Evolutionary conservation across 2,329 filamentous ascomycete genomes (phyloP), one percentile per base, ranked within the genome.

Genomic region (Huntiella abstrusa): DNA sequence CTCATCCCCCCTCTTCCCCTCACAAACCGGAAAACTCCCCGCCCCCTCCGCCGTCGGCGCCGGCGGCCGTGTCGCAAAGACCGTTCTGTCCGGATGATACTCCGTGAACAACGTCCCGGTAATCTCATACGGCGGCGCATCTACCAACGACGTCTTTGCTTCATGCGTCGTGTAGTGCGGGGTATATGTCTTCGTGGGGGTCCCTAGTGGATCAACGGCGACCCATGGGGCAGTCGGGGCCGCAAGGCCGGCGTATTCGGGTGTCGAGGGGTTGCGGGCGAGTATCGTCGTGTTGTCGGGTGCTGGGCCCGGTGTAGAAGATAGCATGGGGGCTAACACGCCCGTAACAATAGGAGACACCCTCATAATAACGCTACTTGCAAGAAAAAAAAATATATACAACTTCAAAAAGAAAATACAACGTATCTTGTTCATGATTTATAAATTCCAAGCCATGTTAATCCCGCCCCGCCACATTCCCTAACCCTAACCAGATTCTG

Each of bases 151-250:
- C 3, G 67, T 60, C n/a, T 60, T 64, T 10, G 68, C 70, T 51
- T 58, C 56, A 50, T 68, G 55, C 17, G 67, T 69, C 39, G 62
- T 69, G 28, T 62, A 53, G 10, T 64, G 59, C 10, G 71, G 70
- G 8, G 70, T 73, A 49, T 68, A 58, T 7, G 70, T 74, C 40
- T 56, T 61, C 12, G 50, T 53, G 16, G 69, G 63, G 33, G 58
- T 58, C 53, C 66, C 67, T 38, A 67, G 60, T 43, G 64, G 61
- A 55, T 66, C 60, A 50, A 75, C 66, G 3, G 61, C 63, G 41
- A 74, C 66, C 71, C 71, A 75, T 33, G 65, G 61, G 15, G 63
- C 64, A 4, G 64, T 63, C 37, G 60, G 57, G n/a, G 55, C 56
- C 41, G 58, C 53, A 40, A 56, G 53, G 35, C 47, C 49, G 8